Conservation (phyloP, 352 stramenopile species). For the Phytophthora aleatoria region DNA sequence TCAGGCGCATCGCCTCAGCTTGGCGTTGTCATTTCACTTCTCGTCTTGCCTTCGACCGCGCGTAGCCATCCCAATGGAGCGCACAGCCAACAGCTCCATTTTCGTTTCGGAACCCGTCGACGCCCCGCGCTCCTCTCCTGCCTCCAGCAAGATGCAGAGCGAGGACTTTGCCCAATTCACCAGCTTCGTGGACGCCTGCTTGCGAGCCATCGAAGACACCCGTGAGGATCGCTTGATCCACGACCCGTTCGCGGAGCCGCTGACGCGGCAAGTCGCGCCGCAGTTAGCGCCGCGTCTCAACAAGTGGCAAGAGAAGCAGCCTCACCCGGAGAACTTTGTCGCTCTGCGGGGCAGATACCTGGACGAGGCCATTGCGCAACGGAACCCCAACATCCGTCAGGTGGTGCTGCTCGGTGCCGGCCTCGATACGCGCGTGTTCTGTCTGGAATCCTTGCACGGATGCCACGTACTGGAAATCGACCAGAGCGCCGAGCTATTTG, state of each 20-base stretch:
- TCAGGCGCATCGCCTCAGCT: constrained; percentile 4
- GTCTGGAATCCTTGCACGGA: constrained; percentile 41
- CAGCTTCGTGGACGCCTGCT: constrained; percentile 43
- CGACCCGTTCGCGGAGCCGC: constrained; percentile 52
- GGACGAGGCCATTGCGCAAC: constrained; percentile 52
- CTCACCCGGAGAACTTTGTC: constrained; percentile 34
- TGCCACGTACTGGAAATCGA: constrained; percentile 62
- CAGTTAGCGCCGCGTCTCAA: constrained; percentile 30
- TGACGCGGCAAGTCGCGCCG: constrained; percentile 36
- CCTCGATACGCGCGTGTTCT: constrained; percentile 57
- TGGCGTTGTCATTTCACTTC: constrained; percentile 21
- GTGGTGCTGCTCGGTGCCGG: constrained; percentile 59
- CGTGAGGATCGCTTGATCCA: constrained; percentile 44
- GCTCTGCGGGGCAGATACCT: constrained; percentile 51
- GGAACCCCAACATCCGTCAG: constrained; percentile 46
- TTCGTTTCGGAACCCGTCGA: constrained; percentile 23
- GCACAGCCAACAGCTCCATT: constrained; percentile 15
- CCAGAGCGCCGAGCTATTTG: constrained; percentile 43
- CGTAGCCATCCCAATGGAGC: constrained; percentile 21
- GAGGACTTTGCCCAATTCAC: constrained; percentile 52
- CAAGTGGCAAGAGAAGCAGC: constrained; percentile 29
- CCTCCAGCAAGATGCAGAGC: constrained; percentile 26
- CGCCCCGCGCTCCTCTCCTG: constrained; percentile 6
- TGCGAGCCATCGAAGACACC: constrained; percentile 43
- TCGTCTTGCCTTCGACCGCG: constrained; percentile 13